Evolutionary conservation across 2,329 filamentous ascomycete genomes (phyloP), one percentile per base, ranked within the genome.

Genomic region (Pseudogymnoascus sp.): DNA sequence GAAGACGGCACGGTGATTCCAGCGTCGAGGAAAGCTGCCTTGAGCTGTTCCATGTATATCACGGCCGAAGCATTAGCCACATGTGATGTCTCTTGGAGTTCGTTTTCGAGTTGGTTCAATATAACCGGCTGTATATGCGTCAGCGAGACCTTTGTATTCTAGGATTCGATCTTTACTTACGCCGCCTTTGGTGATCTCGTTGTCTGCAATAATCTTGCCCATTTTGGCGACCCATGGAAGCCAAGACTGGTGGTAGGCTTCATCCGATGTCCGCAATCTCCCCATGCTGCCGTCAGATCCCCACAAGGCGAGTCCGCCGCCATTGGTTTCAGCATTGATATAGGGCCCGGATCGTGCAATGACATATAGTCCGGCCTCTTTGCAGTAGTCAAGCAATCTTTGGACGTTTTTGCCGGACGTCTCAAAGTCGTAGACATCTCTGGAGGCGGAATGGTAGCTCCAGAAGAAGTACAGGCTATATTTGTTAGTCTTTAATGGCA

Each of bases 41-140:
- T 73, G 11, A 82, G 65, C 67, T 82, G 78, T 64, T 81, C 75
- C 80, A 82, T 82, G 63, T 82, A 82, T 4, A 76, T 55, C 1
- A 83, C 79, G 2, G 79, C 66, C 0, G 78, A 80, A 61, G 80
- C 73, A n/a, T 70, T 74, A 0, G 78, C 68, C 3, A 69, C 69
- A 62, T 81, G 76, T 2, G 61, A 68, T 1, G 76, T 77, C 66
- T 82, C 74, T 64, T 78, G 76, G 21, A 81, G 72, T 66, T 83
- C 81, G 61, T 83, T 83, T 66, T 83, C 81, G 16, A 82, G 74
- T 65, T 84, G 79, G 49, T 76, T 77, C 8, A 83, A 69, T 45
- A 82, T 80, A 11, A 83, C 75, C 0, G 80, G 77, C 21, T 72
- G 14, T n/a, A 59, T 45, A 61, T 37, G 1, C 63, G 33, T 61